Base-by-base conservation (phyloP, 495 filamentous ascomycete genomes). In the Penicillium arizonense region DNA sequence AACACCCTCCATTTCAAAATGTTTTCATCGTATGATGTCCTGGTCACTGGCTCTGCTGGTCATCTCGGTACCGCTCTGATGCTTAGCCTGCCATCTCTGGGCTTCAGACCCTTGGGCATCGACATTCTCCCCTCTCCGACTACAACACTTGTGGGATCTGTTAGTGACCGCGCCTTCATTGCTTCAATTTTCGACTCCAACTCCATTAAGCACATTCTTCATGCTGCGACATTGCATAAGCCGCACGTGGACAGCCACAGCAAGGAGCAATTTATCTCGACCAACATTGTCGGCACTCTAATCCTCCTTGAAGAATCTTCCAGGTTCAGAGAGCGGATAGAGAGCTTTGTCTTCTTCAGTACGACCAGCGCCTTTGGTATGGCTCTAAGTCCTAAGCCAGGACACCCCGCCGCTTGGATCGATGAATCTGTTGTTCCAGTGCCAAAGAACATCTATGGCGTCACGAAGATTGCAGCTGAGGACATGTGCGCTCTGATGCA, bases 41-140 rank as follows among this genome's bases (percentile, higher is more conserved):
- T 53, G 26, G 51, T 53, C 43, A 53, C 44, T 21, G 51, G 51
- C 36, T 49, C 47, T 23, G 36, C 47, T 6, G 47, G 47, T 30
- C 47, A 49, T 40, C 47, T 49, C 14, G 47, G 47, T 16, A 41
- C 47, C 18, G 47, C 47, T 30, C 23, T 49, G 3, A 49, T 49
- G 47, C 47, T 49, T 20, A 39, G n/a, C 11, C 36, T 49, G 0
- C 47, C 47, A 13, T 49, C 47, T 40, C 36, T 49, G 21, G 47
- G 47, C 47, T 49, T 33, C 35, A 39, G 33, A 32, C 47, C 47
- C 24, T 2, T 49, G 23, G 47, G 47, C 13, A 49, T 49, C 23
- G 47, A 49, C n/a, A 49, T 49, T 33, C 36, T 49, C 21, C 36
- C 47, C 5, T 49, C 47, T 0, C 35, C 35, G 33, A 49, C 47